Conservation (phyloP, 306 rosid species). For the Prunus mongolica region DNA sequence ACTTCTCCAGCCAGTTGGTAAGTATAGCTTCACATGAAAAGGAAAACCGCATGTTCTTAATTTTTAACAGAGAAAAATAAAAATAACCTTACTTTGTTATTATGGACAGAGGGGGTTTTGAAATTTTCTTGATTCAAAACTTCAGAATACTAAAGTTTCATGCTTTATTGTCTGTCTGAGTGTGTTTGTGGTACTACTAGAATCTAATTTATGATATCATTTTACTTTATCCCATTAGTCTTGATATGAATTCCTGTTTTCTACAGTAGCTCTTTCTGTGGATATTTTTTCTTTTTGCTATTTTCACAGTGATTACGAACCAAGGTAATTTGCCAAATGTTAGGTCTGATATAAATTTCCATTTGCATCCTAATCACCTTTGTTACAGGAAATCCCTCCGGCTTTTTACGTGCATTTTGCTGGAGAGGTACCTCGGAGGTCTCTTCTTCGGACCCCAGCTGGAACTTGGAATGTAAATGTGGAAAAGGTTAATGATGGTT, state of each 20-base stretch:
- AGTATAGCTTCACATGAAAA: not conserved
- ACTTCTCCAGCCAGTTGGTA: not conserved
- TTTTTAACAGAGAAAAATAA: not conserved
- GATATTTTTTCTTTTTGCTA: not conserved
- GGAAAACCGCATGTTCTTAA: too few species aligned
- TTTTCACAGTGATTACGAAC: not conserved
- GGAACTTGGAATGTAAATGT: not conserved
- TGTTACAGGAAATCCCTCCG: not conserved
- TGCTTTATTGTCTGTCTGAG: not conserved
- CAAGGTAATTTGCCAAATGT: not conserved
- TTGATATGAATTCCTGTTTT: too few species aligned
- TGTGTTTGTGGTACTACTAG: not conserved
- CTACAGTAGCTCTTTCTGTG: not conserved
- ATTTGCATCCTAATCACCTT: not conserved
- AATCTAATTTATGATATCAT: too few species aligned
- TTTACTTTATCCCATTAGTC: too few species aligned
- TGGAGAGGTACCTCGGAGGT: not conserved
- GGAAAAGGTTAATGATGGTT: not conserved
- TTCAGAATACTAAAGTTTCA: not conserved
- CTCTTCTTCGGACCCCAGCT: not conserved
- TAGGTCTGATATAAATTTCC: not conserved
- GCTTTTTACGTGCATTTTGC: not conserved
- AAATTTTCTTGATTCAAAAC: not conserved
- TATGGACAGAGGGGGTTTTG: not conserved
- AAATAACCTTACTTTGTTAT: not conserved